Base-by-base conservation (phyloP, 495 filamentous ascomycete genomes). In the Xylaria flabelliformis region DNA sequence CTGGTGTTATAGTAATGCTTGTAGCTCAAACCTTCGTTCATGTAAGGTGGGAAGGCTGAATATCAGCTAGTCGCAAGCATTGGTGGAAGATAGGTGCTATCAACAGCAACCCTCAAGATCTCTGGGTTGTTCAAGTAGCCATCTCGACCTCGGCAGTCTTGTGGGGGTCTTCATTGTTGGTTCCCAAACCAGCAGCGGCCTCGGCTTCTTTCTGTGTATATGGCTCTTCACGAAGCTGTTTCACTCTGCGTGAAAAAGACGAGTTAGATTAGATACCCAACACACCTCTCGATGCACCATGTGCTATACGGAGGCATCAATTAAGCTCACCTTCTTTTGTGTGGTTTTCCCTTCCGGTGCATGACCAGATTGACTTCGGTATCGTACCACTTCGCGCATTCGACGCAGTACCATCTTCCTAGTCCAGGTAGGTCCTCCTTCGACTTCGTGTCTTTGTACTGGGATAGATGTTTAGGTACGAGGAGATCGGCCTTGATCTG, bases 301-400 rank as follows among this genome's bases (percentile, higher is more conserved):
- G 6, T 55, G 46, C 24, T 9, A 19, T 1, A 19, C n/a, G 29
- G n/a, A 55, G 59, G 10, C 59, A 67, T 72, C 42, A 7, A 10
- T 21, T 39, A 39, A 55, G 36, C 68, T 73, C 77, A 97, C 95
- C 92, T 91, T 84, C 93, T 87, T 87, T 94, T 97, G 81, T 99
- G 95, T 50, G 90, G 91, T 84, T 97, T 99, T 70, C 95, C 94
- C 82, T 92, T 93, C 44, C 83, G 84, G 80, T 99, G 96, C 36
- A 87, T 82, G 36, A 89, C 85, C 71, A 97, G 83, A 76, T 91
- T 96, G 75, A 89, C 82, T 64, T 97, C 94, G 67, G 90, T 91
- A 82, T 98, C 96, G 80, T 95, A 98, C 91, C 92, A 98, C 84
- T 97, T 98, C 50, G 94, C 90, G 77, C 95, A 99, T 83, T 97